Base-by-base conservation (phyloP, 2,329 filamentous ascomycete genomes). In the Trichoderma afroharzianum region DNA sequence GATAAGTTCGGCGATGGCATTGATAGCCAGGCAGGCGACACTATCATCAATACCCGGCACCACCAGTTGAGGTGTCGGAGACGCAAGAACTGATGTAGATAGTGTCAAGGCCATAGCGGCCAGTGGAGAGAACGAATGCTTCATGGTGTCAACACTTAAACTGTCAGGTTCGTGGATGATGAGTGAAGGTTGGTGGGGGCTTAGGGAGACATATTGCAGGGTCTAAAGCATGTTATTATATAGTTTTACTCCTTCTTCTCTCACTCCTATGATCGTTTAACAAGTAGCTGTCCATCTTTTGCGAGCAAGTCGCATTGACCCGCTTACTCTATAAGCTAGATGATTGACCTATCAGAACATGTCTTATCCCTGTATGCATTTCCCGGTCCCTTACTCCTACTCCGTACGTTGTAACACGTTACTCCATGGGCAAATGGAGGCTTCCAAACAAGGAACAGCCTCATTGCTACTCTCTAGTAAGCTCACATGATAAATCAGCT, bases 101-200 rank as follows among this genome's bases (percentile, higher is more conserved):
- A 62, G 21, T 32, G 39, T 21, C 28, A 67, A 14, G 39, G 55
- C 70, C 55, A 67, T 15, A 24, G 43, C 18, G 55, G 70, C 55
- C 24, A 67, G 21, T 6, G 61, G 66, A 47, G 9, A 36, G 28
- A 62, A 28, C 15, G 39, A 50, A 30, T n/a, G 21, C 57, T 62
- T 62, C 67, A 69, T 62, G 57, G 21, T 62, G 66, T 18, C 55
- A 53, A 18, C n/a, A 36, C 36, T 61, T 28, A 57, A 61, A 69
- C 15, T 50, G 30, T 24, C 3, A 6, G 8, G 12, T 28, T 69
- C 21, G 11, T 21, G 6, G 11, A 4, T 26, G 26, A 36, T 9
- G 6, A 1, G 18, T 33, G 8, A 28, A 21, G 28, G 1, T n/a
- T 6, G 21, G 30, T 12, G 28, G n/a, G 28, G 67, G 28, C 6